phyloP scores from a whole-genome alignment of 148 eudicot species.

The Talinum fruticosum region DNA sequence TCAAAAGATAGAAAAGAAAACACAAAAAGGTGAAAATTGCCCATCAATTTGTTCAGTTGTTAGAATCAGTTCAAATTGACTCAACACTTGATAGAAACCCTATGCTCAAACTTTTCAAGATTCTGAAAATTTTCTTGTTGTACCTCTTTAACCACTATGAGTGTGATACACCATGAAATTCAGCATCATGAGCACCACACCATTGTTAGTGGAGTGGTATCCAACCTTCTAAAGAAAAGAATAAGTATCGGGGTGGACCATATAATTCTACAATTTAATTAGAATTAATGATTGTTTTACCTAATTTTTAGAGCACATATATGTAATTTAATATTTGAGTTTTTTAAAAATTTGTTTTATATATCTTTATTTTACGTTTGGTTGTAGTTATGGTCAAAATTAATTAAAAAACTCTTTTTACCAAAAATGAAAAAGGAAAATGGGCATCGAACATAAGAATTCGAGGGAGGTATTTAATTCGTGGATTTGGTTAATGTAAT shows the following conservation, averaged over 20 bases:
- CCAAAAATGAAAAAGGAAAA: no score
- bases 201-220: slow-evolving; percentile 4
- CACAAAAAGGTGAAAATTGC: background rate
- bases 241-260: background rate
- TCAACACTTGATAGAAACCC: background rate
- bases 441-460: no score
- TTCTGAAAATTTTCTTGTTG: background rate
- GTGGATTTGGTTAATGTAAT: no score
- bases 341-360: background rate
- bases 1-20: background rate
- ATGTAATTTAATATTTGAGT: background rate
- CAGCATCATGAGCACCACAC: slow-evolving; percentile 4
- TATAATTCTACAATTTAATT: background rate
- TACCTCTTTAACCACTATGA: background rate
- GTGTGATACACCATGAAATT: slow-evolving; percentile 1
- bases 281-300: background rate
- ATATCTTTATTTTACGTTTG: no score
- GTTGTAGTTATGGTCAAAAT: no score
- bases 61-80: background rate
- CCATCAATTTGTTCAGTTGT: slow-evolving; percentile 7
- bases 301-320: background rate
- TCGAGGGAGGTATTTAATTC: no score
- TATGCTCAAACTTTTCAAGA: background rate
- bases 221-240: background rate
- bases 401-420: no score